Percentiles rank a stretch among this genome's conserved stretches.
Conservation (phyloP, 345 rosid species). For the Raphanus raphanistrum region DNA sequence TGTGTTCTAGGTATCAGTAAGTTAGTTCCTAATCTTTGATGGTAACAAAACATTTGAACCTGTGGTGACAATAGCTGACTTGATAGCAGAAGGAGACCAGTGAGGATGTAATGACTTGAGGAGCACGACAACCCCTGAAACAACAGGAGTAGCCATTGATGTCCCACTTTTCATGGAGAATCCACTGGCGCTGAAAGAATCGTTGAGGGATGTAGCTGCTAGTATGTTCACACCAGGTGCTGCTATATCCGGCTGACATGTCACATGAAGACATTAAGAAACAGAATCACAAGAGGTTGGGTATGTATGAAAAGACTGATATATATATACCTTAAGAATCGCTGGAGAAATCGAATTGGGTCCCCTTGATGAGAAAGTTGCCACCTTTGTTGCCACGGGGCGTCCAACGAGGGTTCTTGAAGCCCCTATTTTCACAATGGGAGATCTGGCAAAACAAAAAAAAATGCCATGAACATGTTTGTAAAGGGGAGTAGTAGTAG, state of each 20-base stretch:
- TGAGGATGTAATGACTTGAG: constrained; percentile 37
- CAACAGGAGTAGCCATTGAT: constrained; percentile 46
- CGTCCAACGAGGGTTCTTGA: constrained; percentile 7
- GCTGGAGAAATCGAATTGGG: constrained; percentile 20
- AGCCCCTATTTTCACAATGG: constrained; percentile 3
- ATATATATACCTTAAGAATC: constrained; percentile 25
- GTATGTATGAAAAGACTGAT: neutral
- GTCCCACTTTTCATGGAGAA: constrained; percentile 35
- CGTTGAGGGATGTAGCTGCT: constrained; percentile 36
- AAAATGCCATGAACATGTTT: neutral
- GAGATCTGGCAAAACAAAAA: neutral
- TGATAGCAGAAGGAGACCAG: constrained; percentile 51
- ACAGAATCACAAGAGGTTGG: neutral
- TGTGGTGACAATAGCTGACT: constrained; percentile 49
- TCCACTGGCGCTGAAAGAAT: neutral
- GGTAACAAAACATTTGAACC: constrained; percentile 24
- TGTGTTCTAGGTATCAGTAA: neutral
- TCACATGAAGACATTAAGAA: too few species aligned
- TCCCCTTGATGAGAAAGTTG: constrained; percentile 25
- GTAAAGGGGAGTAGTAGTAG: too few species aligned
- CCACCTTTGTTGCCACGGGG: constrained; percentile 12
- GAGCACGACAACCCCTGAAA: constrained; percentile 42
- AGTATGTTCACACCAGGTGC: constrained; percentile 46
- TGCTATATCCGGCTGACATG: constrained; percentile 45
- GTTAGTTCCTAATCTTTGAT: neutral